Base-by-base conservation (phyloP, 768 basidiomycete species). In the Pleurotus ostreatus region DNA sequence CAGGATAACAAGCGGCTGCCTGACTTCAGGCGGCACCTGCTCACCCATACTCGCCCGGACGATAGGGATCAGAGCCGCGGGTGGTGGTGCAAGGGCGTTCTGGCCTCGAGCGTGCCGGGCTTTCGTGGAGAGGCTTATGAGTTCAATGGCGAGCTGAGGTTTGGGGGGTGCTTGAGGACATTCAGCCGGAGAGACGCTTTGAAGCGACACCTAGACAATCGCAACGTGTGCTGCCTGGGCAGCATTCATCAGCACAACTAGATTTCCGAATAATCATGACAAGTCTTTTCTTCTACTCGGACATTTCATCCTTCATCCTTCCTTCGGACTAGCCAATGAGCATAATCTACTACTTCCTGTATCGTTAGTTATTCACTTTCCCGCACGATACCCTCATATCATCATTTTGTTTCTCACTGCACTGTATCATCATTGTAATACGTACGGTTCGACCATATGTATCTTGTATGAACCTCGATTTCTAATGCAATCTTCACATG, bases 21-120 rank as follows among this genome's bases (percentile, higher is more conserved):
- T 8, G 85, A 86, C 62, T 79, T 81, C 64, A 78, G 77, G 64
- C 78, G 85, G 20, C 85, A 86, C 63, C 63, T 85, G 43, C 72
- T 68, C 44, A 83, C 83, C 2, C 84, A 85, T 61, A 72, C 76
- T 56, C 80, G 80, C 18, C 70, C 79, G 45, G 67, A 68, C 22
- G 69, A 73, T 18, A 70, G 75, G 43, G 71, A 77, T 18, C 61
- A 67, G n/a, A 56, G 57, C 37, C 61, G 63, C 37, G 69, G 68
- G 0, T 73, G 68, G 66, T 66, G 66, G 59, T 80, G 78, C 66
- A 70, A 68, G 48, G 77, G 78, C 2, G 71, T 77, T n/a, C 57
- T 51, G 6, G 45, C 55, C 22, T 53, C 59, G 8, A 64, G 64
- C 34, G 51, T 59, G 57, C 49, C 64, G 8, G 40, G 46, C 13